Percentiles rank a stretch among this genome's conserved stretches.
Evolutionary conservation across 768 basidiomycete genomes (phyloP).

Genomic region (Leccinum boreale): DNA sequence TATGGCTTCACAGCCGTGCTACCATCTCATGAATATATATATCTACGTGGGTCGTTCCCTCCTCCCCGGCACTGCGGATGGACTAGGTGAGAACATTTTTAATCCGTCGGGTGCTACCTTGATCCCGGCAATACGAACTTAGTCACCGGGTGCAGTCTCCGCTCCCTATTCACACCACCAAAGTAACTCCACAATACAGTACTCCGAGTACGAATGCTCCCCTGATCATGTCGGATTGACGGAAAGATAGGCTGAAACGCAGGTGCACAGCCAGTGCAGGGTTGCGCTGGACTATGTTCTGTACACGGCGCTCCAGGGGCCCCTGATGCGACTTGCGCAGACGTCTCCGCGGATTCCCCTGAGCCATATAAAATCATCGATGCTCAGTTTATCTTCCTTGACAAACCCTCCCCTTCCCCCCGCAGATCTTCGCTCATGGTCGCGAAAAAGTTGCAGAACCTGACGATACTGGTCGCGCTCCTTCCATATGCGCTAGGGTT

Average conservation of each 20-base stretch:
- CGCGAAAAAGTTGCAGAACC: constrained; percentile 4
- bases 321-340: not conserved
- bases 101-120: not conserved
- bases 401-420: not conserved
- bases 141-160: not conserved
- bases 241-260: not conserved
- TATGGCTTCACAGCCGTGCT: not conserved
- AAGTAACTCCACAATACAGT: not conserved
- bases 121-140: not conserved
- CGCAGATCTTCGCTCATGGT: not conserved
- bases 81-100: not conserved
- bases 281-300: not conserved
- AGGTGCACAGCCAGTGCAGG: not conserved
- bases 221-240: not conserved
- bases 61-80: not conserved
- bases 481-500: constrained; percentile 9
- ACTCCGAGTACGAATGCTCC: not conserved
- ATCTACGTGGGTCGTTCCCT: not conserved
- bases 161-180: not conserved
- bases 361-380: constrained; percentile 2
- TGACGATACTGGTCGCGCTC: constrained; percentile 5
- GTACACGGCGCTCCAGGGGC: not conserved
- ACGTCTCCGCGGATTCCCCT: not conserved
- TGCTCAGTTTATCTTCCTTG: too few species aligned
- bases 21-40: not conserved